Evolutionary conservation across 208 protist genomes (phyloP).

Genomic region (Trypanosomatidae sp.): DNA sequence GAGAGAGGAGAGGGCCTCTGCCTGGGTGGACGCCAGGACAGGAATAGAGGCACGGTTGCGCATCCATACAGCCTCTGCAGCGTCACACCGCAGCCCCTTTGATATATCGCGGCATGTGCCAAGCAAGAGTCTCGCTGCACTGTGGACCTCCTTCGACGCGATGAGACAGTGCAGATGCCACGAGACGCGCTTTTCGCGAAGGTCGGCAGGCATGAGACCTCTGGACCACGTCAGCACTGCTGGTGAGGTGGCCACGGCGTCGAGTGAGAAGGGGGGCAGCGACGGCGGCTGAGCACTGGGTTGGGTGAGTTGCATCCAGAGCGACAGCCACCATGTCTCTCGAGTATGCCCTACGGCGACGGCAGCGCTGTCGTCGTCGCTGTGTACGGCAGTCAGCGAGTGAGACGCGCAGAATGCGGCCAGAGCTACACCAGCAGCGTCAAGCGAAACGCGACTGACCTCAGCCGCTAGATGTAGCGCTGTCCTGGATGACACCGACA

Average conservation of each 20-base stretch:
- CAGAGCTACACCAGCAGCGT: conserved; percentile 20
- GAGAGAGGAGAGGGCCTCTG: conserved; percentile 27
- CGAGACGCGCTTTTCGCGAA: conserved; percentile 33
- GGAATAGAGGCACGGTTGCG: conserved; percentile 1
- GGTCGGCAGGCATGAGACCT: conserved; percentile 4
- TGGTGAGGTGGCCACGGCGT: background rate
- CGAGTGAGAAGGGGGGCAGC: conserved; percentile 11
- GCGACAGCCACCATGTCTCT: conserved; percentile 23
- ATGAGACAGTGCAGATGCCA: conserved; percentile 54
- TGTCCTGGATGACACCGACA: conserved; percentile 22
- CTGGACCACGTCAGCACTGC: conserved; percentile 3
- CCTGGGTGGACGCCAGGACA: conserved; percentile 12
- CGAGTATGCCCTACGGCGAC: background rate
- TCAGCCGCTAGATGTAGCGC: conserved; percentile 29
- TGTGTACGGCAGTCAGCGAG: background rate
- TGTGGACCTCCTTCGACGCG: conserved; percentile 2
- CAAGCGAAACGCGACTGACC: conserved; percentile 12
- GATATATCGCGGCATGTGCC: conserved; percentile 10
- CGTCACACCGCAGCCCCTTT: background rate
- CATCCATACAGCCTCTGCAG: background rate
- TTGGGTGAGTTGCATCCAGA: conserved; percentile 20
- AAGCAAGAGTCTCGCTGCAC: conserved; percentile 25
- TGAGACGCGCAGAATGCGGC: conserved; percentile 15
- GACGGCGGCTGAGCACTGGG: conserved; percentile 11
- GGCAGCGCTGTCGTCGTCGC: background rate